These are phyloP conservation scores for Massariosphaeria phaeospora DNA, from an alignment of 495 filamentous ascomycete genomes.

Conservation along the genomic window DNA sequence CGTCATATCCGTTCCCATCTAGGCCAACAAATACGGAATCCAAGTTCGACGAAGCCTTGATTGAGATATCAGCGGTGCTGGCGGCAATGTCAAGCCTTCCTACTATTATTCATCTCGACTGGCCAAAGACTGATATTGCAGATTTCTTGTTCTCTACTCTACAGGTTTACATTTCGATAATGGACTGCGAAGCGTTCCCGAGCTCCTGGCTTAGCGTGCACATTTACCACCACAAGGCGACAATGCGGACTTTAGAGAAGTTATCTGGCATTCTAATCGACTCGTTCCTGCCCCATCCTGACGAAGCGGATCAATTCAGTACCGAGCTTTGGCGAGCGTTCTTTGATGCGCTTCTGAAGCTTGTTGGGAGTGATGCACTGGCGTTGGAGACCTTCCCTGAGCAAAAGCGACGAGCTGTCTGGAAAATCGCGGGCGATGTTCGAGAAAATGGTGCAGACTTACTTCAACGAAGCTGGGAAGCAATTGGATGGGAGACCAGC, in stretches of 20 bases:
- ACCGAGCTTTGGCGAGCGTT: constrained; percentile 92
- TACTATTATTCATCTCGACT: constrained; percentile 59
- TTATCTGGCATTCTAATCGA: constrained; percentile 71
- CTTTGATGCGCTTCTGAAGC: constrained; percentile 80
- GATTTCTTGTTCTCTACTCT: constrained; percentile 68
- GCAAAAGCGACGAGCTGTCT: constrained; percentile 90
- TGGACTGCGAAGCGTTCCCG: constrained; percentile 87
- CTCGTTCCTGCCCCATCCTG: constrained; percentile 74
- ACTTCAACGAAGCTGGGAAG: constrained; percentile 81
- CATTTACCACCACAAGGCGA: constrained; percentile 90
- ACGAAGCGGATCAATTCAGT: constrained; percentile 88
- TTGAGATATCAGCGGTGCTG: constrained; percentile 84
- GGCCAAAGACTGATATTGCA: constrained; percentile 71
- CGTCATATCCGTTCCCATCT: constrained; percentile 80
- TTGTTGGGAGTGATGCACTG: constrained; percentile 80
- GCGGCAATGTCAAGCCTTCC: constrained; percentile 72
- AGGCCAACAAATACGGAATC: constrained; percentile 57
- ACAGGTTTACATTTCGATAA: constrained; percentile 80
- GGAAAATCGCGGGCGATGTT: constrained; percentile 98
- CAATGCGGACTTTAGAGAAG: constrained; percentile 82
- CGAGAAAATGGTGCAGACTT: constrained; percentile 85
- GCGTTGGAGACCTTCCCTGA: constrained; percentile 96
- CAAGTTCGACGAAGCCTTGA: constrained; percentile 79
- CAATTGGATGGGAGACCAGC: constrained; percentile 92
- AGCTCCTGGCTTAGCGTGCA: constrained; percentile 85